Base-by-base conservation (phyloP, 371 early-diverging fungal species). In the Gilbertella persicaria region DNA sequence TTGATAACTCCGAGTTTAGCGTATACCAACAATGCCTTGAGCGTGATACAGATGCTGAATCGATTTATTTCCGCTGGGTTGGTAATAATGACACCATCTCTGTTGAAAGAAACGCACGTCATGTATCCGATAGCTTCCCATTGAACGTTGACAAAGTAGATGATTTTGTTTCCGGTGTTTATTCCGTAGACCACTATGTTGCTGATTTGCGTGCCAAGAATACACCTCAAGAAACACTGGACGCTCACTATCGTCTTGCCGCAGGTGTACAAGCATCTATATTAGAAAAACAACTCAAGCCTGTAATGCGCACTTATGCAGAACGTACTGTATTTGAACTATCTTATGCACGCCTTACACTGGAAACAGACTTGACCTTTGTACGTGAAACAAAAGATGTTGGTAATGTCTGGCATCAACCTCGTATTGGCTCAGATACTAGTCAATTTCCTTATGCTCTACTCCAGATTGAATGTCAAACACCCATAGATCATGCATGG, bases 291-390 rank as follows among this genome's bases (percentile, higher is more conserved):
- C 70, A 82, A 5, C 78, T 99, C 20, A 69, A 76, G n/a, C 99
- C 99, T 37, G 81, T 88, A 5, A 71, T 94, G 63, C 89, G 99
- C 40, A 95, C 97, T 0, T 95, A 95, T 62, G 98, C 99, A 80
- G 97, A 96, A 67, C 89, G 99, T 66, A 97, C 95, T 13, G 99
- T 99, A 2, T 99, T 99, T 85, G 99, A 99, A 73, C 71, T 99
- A 5, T 99, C 99, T 4, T 97, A 95, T 36, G 97, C 97, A 26
- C 87, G 99, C 53, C 88, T 99, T 29, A 93, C 95, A 6, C 83
- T 99, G 3, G 99, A 99, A 67, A 98, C 99, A 0, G 96, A 99
- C 51, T 72, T 99, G 45, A 88, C 93, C 13, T 94, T 99, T 89
- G 91, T 99, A 51, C 93, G 96, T 52, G 99, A 98, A n/a, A n/a